A percentile compares a stretch with the other conserved stretches of the same genome.
Conservation (phyloP, 1,139 yeast genomes). For the Arxiozyma telluris region DNA sequence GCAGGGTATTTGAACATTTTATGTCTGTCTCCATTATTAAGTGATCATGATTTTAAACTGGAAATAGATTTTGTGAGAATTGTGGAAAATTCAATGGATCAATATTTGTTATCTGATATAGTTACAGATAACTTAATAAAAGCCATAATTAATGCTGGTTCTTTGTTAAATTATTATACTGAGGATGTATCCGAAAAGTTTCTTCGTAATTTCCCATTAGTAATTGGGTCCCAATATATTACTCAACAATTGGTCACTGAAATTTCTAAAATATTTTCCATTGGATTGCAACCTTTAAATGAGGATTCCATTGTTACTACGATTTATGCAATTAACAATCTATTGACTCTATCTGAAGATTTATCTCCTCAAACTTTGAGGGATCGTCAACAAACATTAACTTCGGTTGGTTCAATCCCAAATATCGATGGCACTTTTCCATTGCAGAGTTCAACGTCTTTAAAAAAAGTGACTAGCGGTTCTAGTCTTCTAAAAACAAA, state of each 20-base stretch:
- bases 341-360: conserved; percentile 51
- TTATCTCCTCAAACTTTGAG: conserved; percentile 30
- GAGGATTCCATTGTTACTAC: conserved; percentile 85
- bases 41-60: conserved; percentile 7
- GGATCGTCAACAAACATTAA: conserved; percentile 30
- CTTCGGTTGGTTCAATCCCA: conserved; percentile 11
- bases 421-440: conserved; percentile 11
- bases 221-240: conserved; percentile 27
- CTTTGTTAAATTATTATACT: conserved; percentile 26
- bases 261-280: conserved; percentile 35
- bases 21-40: conserved; percentile 19
- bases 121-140: conserved; percentile 32
- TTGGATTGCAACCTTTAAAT: conserved; percentile 37
- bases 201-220: conserved; percentile 27
- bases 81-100: conserved; percentile 16
- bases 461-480: conserved; percentile 9
- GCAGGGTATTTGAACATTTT: conserved; percentile 19
- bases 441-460: conserved; percentile 16
- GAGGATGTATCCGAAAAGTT: conserved; percentile 26
- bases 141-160: conserved; percentile 29
- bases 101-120: conserved; percentile 17
- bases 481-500: background rate
- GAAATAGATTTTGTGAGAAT: conserved; percentile 13
- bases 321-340: conserved; percentile 73
- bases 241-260: conserved; percentile 22